Evolutionary conservation across 805 yeast genomes (phyloP).

Genomic region (Zygotorulaspora sp.): DNA sequence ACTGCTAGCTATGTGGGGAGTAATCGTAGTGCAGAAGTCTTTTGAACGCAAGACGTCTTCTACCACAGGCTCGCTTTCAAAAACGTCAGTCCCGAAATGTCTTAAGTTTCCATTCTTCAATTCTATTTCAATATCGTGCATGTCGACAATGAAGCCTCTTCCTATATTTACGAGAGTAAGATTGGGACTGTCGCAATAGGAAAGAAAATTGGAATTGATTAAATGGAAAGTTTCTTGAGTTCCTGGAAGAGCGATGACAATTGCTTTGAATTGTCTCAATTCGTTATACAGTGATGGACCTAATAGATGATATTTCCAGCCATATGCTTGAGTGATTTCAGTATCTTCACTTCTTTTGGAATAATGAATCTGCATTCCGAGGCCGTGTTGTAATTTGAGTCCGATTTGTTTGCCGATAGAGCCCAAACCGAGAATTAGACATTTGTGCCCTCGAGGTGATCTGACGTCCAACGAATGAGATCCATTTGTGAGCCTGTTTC

Average conservation of each 20-base stretch:
- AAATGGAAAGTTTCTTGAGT: constrained; percentile 48
- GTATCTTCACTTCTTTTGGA: constrained; percentile 44
- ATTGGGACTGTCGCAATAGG: constrained; percentile 20
- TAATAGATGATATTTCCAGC: constrained; percentile 34
- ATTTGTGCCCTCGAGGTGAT: constrained; percentile 49
- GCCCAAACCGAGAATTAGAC: constrained; percentile 58
- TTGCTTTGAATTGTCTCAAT: constrained; percentile 43
- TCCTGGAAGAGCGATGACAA: constrained; percentile 56
- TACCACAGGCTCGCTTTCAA: constrained; percentile 48
- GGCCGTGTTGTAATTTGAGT: constrained; percentile 39
- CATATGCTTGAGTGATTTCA: constrained; percentile 33
- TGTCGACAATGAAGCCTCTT: constrained; percentile 53
- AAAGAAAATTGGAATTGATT: constrained; percentile 41
- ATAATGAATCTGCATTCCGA: constrained; percentile 59
- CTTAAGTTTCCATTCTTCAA: constrained; percentile 42
- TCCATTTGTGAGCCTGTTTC: constrained; percentile 36
- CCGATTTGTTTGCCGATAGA: constrained; percentile 56
- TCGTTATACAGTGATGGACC: constrained; percentile 36
- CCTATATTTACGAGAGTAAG: constrained; percentile 51
- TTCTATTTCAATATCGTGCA: constrained; percentile 45
- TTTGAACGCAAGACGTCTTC: constrained; percentile 19
- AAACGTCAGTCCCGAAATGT: constrained; percentile 60
- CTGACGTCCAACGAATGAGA: constrained; percentile 33
- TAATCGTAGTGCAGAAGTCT: constrained; percentile 44
- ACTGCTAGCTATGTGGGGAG: constrained; percentile 63